A percentile compares a stretch with the other conserved stretches of the same genome.
Conservation (phyloP, 345 rosid genomes). For the Syzygium aqueum region DNA sequence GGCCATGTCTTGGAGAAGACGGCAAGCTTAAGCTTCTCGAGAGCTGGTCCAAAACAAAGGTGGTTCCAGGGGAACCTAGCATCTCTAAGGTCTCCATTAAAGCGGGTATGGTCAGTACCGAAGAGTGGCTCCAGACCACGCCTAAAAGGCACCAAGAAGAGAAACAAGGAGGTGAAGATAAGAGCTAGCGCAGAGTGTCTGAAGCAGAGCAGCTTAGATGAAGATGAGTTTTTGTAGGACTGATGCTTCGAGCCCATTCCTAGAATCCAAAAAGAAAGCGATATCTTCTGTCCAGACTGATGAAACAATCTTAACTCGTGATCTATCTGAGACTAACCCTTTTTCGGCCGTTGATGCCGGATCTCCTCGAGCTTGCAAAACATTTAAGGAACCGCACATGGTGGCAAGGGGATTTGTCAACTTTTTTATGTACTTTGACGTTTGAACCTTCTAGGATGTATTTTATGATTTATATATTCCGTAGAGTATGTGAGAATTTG, state of each 20-base stretch:
- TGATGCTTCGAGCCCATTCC: conserved; percentile 33
- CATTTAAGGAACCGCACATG: conserved; percentile 11
- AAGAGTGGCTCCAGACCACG: not conserved
- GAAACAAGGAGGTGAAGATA: conserved; percentile 25
- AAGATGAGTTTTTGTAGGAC: conserved; percentile 21
- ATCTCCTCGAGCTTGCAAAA: conserved; percentile 24
- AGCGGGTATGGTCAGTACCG: not conserved
- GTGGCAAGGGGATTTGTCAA: conserved; percentile 2
- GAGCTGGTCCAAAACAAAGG: conserved; percentile 41
- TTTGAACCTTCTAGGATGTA: not conserved
- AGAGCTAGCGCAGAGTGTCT: conserved; percentile 23
- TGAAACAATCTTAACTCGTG: not conserved
- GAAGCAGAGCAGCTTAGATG: conserved; percentile 10
- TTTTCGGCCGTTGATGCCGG: conserved; percentile 17
- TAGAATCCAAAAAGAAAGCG: not conserved
- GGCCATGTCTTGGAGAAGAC: conserved; percentile 79
- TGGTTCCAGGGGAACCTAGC: conserved; percentile 53
- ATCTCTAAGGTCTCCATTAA: conserved; percentile 52
- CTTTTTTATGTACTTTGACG: not conserved
- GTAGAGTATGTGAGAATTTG: not conserved
- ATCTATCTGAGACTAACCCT: not conserved
- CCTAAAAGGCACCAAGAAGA: conserved; percentile 21
- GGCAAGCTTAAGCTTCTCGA: conserved; percentile 59
- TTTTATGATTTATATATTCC: not conserved
- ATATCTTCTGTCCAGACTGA: not conserved